Conservation (phyloP, 257 asterid species). For the Gentiana dahurica region DNA sequence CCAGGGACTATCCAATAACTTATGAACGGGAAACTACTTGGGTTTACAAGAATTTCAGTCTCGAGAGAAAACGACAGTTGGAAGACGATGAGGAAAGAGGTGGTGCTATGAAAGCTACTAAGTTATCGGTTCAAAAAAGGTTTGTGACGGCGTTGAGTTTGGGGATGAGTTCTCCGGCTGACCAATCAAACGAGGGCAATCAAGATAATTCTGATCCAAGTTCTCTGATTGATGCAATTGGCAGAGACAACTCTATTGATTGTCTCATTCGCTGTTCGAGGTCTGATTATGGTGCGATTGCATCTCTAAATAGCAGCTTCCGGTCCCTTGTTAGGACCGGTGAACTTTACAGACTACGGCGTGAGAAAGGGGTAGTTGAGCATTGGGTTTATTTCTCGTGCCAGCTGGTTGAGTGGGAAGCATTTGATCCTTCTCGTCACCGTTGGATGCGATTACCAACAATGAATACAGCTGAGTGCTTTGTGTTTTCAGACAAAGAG, state of each 20-base stretch:
- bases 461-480: constrained; percentile 63
- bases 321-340: constrained; percentile 65
- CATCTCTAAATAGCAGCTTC: constrained; percentile 57
- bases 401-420: constrained; percentile 90
- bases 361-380: constrained; percentile 52
- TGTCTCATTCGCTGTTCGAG: constrained; percentile 75
- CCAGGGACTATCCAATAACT: constrained; percentile 48
- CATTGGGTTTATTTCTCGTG: constrained; percentile 97
- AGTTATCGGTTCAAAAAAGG: constrained; percentile 20
- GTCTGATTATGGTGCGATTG: constrained; percentile 72
- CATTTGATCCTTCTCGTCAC: constrained; percentile 76
- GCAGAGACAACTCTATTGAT: constrained; percentile 69
- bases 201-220: constrained; percentile 46
- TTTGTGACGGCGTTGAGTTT: constrained; percentile 19
- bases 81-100: constrained; percentile 40
- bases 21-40: constrained; percentile 52
- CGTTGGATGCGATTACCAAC: constrained; percentile 88
- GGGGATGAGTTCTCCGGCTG: constrained; percentile 20
- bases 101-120: constrained; percentile 29
- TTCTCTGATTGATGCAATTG: constrained; percentile 64
- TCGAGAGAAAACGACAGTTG: constrained; percentile 48
- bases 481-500: constrained; percentile 72
- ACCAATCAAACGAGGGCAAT: constrained; percentile 16
- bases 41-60: constrained; percentile 44
- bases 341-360: constrained; percentile 59